Evolutionary conservation across 2,329 filamentous ascomycete genomes (phyloP).

Genomic region (Paecilomyces fulvus): DNA sequence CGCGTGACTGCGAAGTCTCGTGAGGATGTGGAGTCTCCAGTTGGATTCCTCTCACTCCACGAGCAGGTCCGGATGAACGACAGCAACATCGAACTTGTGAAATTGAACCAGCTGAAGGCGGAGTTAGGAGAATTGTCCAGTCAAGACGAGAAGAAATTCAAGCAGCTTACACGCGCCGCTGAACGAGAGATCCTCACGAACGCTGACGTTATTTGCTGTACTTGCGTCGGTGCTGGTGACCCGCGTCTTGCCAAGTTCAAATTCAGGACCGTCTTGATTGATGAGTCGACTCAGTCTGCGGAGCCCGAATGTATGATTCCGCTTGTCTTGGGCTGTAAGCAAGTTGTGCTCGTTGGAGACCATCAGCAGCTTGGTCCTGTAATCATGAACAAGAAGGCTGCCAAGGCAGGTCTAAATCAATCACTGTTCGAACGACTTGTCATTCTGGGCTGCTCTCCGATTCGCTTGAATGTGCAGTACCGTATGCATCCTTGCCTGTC

Average conservation of each 20-base stretch:
- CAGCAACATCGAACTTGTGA: constrained; percentile 85
- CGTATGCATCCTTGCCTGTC: constrained; percentile 98
- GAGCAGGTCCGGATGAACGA: constrained; percentile 98
- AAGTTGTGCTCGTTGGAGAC: constrained; percentile 96
- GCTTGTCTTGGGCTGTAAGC: constrained; percentile 92
- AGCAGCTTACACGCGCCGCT: constrained; percentile 84
- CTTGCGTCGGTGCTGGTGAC: constrained; percentile 93
- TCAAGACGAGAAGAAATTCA: constrained; percentile 97
- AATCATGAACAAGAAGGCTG: constrained; percentile 99
- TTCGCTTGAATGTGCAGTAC: constrained; percentile 93
- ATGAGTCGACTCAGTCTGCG: constrained; percentile 95
- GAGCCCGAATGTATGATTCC: constrained; percentile 99
- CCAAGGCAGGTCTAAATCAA: constrained; percentile 93
- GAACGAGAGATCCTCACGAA: constrained; percentile 93
- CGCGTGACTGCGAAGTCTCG: constrained; percentile 97
- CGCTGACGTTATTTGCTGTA: constrained; percentile 97
- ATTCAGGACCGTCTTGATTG: constrained; percentile 94
- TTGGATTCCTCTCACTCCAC: constrained; percentile 89
- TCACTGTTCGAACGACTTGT: constrained; percentile 97
- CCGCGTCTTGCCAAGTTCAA: constrained; percentile 94
- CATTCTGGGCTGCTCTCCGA: constrained; percentile 80
- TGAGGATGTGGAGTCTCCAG: constrained; percentile 97
- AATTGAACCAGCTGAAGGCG: constrained; percentile 84
- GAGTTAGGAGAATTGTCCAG: constrained; percentile 87
- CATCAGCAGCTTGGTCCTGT: constrained; percentile 97